Evolutionary conservation across 2,329 filamentous ascomycete genomes (phyloP).

Genomic region (Colletotrichum lindemuthianum): DNA sequence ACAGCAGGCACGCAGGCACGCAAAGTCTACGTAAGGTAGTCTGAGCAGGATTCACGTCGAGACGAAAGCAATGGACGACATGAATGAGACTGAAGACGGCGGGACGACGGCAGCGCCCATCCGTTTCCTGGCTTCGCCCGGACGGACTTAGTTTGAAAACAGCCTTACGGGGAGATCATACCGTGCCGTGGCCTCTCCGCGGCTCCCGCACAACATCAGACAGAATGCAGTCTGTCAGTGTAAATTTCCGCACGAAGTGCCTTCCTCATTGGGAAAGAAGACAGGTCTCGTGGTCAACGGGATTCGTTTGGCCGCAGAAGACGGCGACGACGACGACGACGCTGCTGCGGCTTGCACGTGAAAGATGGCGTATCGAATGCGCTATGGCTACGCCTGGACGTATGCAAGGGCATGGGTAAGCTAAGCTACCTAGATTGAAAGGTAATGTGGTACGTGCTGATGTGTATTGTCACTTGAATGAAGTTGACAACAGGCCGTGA

Average conservation of each 20-base stretch:
- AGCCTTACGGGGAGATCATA: slow-evolving; percentile 17
- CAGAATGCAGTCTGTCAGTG: too few species aligned
- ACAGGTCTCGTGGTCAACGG: not conserved
- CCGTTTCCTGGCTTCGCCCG: not conserved
- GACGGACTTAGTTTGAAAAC: slow-evolving; percentile 1
- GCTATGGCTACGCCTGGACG: not conserved
- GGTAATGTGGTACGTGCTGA: too few species aligned
- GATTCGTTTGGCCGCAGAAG: not conserved
- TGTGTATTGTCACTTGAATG: slow-evolving; percentile 5
- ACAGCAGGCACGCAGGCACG: not conserved
- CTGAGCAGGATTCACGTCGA: too few species aligned
- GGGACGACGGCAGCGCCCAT: not conserved
- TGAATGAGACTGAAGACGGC: too few species aligned
- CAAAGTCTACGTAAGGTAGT: too few species aligned
- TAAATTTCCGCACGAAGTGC: not conserved
- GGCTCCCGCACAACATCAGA: not conserved
- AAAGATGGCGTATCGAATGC: not conserved
- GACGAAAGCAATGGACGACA: too few species aligned
- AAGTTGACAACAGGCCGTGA: slow-evolving; percentile 2
- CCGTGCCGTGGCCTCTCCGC: slow-evolving; percentile 10
- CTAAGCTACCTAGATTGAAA: not conserved
- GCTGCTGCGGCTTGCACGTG: slow-evolving; percentile 4
- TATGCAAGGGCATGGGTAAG: slow-evolving; percentile 23
- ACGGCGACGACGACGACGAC: too few species aligned
- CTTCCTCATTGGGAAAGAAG: slow-evolving; percentile 16